A percentile compares a stretch with the other conserved stretches of the same genome.
Conservation (phyloP, 257 asterid species). For the Forsythia viridissima region DNA sequence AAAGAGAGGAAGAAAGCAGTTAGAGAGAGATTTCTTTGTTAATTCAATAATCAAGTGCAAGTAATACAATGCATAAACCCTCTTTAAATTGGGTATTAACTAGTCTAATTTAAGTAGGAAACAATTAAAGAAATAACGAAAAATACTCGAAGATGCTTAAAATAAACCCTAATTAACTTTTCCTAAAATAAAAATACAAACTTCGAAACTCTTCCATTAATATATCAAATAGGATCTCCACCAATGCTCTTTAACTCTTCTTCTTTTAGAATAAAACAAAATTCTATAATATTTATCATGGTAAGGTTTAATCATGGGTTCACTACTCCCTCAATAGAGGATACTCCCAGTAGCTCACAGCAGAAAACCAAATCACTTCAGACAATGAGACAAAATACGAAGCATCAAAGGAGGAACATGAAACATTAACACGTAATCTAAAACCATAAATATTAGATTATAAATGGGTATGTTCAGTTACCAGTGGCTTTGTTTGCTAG, state of each 20-base stretch:
- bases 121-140: too few species aligned
- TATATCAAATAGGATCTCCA: too few species aligned
- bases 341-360: background rate
- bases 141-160: too few species aligned
- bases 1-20: too few species aligned
- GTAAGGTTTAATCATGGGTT: background rate
- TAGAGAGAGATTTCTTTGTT: too few species aligned
- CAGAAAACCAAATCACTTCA: background rate
- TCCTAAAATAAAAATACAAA: too few species aligned
- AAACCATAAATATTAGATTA: background rate
- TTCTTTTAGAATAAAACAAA: background rate
- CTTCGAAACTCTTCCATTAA: too few species aligned
- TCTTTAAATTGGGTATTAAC: too few species aligned
- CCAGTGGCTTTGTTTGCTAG: conserved; percentile 82
- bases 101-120: too few species aligned
- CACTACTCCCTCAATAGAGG: background rate
- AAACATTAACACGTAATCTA: background rate
- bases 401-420: background rate
- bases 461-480: conserved; percentile 22
- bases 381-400: background rate
- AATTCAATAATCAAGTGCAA: too few species aligned
- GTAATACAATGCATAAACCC: too few species aligned
- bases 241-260: background rate
- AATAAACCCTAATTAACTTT: too few species aligned
- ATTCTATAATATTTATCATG: background rate